Base-by-base conservation (phyloP, 2,329 filamentous ascomycete species). In the Paracamarosporium sp. region DNA sequence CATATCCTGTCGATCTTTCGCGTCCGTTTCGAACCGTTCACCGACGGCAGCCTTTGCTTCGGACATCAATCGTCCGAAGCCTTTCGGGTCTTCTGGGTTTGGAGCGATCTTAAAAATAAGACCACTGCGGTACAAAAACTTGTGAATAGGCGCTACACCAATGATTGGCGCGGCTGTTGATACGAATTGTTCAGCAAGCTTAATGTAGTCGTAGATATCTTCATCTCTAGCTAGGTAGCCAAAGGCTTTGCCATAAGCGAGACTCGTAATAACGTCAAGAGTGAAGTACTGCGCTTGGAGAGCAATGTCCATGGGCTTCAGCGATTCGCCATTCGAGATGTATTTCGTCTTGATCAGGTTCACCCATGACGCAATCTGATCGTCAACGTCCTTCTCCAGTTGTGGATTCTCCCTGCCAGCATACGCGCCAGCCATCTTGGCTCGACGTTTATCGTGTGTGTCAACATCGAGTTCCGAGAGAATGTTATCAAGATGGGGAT, bases 351-450 rank as follows among this genome's bases (percentile, higher is more conserved):
- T 74, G 38, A 86, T 80, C 5, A 85, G 74, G 4, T 75, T 61
- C 33, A 86, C 57, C 2, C 84, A 66, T 1, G 79, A 75, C 4
- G 66, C 58, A 12, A 86, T 63, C 3, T 78, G 76, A 4, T 72
- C 58, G 59, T 86, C 79, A 13, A 87, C 77, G 5, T 79, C 76
- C 0, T 61, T 61, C 53, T 86, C 83, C 6, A 86, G 74, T 0
- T 77, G 74, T 2, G 76, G 72, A 43, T 85, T 85, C 46, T 85
- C 84, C 45, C 81, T 79, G 1, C 83, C 83, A 0, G 82, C 81
- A 62, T 85, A 86, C 36, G 80, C 83, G 1, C 78, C 74, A 1
- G 80, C 75, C 73, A 85, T 80, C 53, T 82, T 79, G 53, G 78
- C 77, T 15, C 59, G 58, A 9, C 57, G 51, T 28, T 51, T 38